Evolutionary conservation across 73 alveolate species (phyloP).

Genomic region (Paramecium sonneborni): DNA sequence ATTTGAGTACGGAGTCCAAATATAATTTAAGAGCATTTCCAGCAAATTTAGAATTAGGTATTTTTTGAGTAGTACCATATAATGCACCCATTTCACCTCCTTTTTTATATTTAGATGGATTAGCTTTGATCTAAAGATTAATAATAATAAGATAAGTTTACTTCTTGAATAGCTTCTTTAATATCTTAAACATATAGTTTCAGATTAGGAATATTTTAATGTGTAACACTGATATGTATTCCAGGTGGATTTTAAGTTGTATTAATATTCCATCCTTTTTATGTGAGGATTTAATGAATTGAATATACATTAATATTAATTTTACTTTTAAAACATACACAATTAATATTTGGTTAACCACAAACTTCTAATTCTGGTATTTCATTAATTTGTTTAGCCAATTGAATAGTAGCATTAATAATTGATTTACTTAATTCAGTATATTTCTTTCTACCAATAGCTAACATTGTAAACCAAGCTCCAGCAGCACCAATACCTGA

Average conservation of each 20-base stretch:
- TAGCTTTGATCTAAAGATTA: neutral
- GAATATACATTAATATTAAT: slow-evolving; percentile 58
- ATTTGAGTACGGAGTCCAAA: neutral
- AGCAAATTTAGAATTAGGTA: neutral
- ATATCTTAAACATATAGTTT: slow-evolving; percentile 72
- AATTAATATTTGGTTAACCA: slow-evolving; percentile 67
- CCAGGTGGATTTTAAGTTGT: slow-evolving; percentile 76
- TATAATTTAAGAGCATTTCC: neutral
- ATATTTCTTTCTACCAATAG: slow-evolving; percentile 88
- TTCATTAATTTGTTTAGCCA: slow-evolving; percentile 73
- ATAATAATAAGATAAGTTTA: slow-evolving; percentile 68
- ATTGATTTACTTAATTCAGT: slow-evolving; percentile 77
- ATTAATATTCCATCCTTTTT: slow-evolving; percentile 78
- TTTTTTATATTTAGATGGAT: neutral
- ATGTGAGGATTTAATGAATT: slow-evolving; percentile 62
- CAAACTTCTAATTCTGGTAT: slow-evolving; percentile 79
- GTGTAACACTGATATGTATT: slow-evolving; percentile 75
- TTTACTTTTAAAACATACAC: slow-evolving; percentile 3
- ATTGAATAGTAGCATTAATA: slow-evolving; percentile 73
- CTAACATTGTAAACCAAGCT: slow-evolving; percentile 93
- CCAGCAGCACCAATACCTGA: slow-evolving; percentile 95
- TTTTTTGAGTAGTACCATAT: slow-evolving; percentile 16
- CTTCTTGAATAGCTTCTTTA: slow-evolving; percentile 75
- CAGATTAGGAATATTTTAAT: slow-evolving; percentile 73
- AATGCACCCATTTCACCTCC: slow-evolving; percentile 41